Evolutionary conservation across 1,284 basidiomycete species (phyloP), one percentile per base, ranked within the genome.

Genomic region (Hypsizygus ulmarius): DNA sequence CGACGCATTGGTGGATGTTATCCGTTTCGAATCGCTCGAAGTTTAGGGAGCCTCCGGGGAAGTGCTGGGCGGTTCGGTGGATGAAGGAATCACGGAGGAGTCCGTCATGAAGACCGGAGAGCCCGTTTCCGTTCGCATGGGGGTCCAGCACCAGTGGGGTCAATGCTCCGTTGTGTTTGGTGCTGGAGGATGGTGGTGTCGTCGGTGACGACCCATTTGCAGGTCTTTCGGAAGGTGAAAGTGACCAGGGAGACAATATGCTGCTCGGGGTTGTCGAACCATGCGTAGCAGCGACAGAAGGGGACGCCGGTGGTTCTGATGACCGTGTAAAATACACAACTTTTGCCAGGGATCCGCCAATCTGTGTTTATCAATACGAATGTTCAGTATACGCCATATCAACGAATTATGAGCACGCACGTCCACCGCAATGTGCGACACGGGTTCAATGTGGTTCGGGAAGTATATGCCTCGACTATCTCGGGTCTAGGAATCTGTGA

Each of bases 241-340:
- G 56, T 2, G 75, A 73, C 14, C 72, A 62, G n/a, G 83, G 78
- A 4, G 75, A 72, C 5, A 76, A 75, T 30, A 78, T 57, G 43
- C 68, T 66, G 60, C 74, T 77, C 28, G 67, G 65, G 51, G 71
- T 74, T 42, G 59, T 64, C 30, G 77, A 79, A 11, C 80, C 82
- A 39, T 65, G 67, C 14, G 82, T 83, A 2, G 82, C 82, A 52
- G 64, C 72, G 44, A 82, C 65, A 14, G 82, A 84, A 14, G 86
- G 83, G 5, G 86, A 85, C 34, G 79, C 74, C 19, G 86, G 84
- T 3, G 85, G 87, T 46, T 90, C 85, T 6, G 87, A 82, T 12
- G 92, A 93, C 35, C 94, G 87, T 45, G 93, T 97, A 68, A 99
- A 99, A 73, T 98, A 99, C 59, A 98, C 93, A 48, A 99, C 92